phyloP scores from a whole-genome alignment of 768 basidiomycete genomes.

The Mycena capillaripes region DNA sequence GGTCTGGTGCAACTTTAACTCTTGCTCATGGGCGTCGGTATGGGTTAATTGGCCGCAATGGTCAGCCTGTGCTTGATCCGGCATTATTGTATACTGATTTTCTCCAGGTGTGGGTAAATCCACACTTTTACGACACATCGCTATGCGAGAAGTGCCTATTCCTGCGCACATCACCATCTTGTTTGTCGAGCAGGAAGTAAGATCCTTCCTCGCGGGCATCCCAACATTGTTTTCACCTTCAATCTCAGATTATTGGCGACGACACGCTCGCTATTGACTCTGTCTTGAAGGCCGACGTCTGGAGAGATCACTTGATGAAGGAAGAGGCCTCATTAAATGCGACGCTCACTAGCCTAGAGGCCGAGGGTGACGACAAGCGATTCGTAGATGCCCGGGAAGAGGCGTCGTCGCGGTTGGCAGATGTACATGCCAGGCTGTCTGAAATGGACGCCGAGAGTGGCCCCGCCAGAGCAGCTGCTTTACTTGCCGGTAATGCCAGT shows the following conservation, averaged over 20 bases:
- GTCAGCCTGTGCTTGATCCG: slow-evolving; percentile 47
- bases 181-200: slow-evolving; percentile 97
- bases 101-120: slow-evolving; percentile 93
- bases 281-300: slow-evolving; percentile 99
- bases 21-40: slow-evolving; percentile 92
- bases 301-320: slow-evolving; percentile 92
- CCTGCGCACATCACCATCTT: slow-evolving; percentile 96
- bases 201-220: slow-evolving; percentile 21
- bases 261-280: slow-evolving; percentile 94
- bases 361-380: slow-evolving; percentile 81
- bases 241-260: slow-evolving; percentile 86
- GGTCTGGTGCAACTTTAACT: slow-evolving; percentile 88
- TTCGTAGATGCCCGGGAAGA: slow-evolving; percentile 92
- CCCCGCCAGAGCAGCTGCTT: slow-evolving; percentile 90
- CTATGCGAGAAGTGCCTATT: slow-evolving; percentile 94
- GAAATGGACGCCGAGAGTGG: slow-evolving; percentile 99
- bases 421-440: slow-evolving; percentile 91
- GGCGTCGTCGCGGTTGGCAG: slow-evolving; percentile 82
- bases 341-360: slow-evolving; percentile 79
- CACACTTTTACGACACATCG: slow-evolving; percentile 93
- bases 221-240: slow-evolving; percentile 4
- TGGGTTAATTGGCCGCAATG: slow-evolving; percentile 92
- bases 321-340: slow-evolving; percentile 87
- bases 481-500: slow-evolving; percentile 79
- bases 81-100: neutral